Evolutionary conservation across 495 filamentous ascomycete genomes (phyloP).

Genomic region (Neurospora sp.): DNA sequence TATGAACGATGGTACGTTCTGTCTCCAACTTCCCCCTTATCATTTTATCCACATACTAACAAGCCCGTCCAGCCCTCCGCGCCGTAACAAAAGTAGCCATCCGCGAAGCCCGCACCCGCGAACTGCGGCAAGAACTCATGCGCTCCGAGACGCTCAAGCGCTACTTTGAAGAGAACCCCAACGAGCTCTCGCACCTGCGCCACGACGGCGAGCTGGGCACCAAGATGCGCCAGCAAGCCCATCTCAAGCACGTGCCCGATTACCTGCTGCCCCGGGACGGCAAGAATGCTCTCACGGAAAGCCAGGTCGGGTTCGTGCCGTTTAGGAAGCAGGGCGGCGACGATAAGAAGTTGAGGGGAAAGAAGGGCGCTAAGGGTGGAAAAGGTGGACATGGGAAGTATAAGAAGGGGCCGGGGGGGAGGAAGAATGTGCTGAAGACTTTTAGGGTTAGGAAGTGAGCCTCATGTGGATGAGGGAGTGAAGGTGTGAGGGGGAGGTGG

Average conservation of each 20-base stretch:
- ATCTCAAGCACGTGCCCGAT: slow-evolving; percentile 91
- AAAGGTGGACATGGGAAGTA: slow-evolving; percentile 45
- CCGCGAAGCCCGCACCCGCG: slow-evolving; percentile 77
- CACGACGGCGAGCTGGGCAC: slow-evolving; percentile 80
- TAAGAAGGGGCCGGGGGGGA: slow-evolving; percentile 32
- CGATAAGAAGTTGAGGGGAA: slow-evolving; percentile 45
- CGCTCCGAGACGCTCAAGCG: slow-evolving; percentile 88
- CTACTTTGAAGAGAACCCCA: slow-evolving; percentile 95
- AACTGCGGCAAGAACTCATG: slow-evolving; percentile 79
- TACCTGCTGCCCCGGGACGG: slow-evolving; percentile 83
- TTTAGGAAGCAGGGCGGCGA: slow-evolving; percentile 51
- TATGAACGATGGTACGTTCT: slow-evolving; percentile 63
- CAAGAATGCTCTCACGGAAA: slow-evolving; percentile 50
- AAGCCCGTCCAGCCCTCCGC: slow-evolving; percentile 34
- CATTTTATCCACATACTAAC: background rate
- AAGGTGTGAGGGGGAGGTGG: too few relatives aligned
- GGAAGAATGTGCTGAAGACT: slow-evolving; percentile 77
- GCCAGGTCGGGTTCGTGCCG: slow-evolving; percentile 61
- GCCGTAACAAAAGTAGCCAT: slow-evolving; percentile 74
- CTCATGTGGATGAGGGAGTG: too few relatives aligned
- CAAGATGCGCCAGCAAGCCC: slow-evolving; percentile 65
- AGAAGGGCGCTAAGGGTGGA: slow-evolving; percentile 49
- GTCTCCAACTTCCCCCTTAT: too few relatives aligned
- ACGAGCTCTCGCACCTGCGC: slow-evolving; percentile 72
- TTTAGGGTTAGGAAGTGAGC: slow-evolving; percentile 60